Percentiles rank a stretch among this genome's conserved stretches.
phyloP scores from a whole-genome alignment of 192 early-diverging fungal species.

The Backusella westeae region DNA sequence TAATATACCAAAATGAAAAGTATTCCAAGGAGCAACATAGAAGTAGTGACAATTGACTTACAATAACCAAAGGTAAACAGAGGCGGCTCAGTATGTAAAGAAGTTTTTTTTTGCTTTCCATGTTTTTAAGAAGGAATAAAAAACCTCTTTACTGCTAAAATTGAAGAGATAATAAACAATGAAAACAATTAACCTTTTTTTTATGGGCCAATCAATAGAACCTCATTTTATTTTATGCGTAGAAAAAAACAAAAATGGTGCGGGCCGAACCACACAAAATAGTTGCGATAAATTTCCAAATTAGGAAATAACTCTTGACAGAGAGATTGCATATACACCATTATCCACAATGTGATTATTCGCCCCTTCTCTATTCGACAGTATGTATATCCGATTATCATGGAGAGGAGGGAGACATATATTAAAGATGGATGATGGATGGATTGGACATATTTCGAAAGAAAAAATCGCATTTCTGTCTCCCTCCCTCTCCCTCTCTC shows the following conservation, averaged over 20 bases:
- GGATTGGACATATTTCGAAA: not conserved
- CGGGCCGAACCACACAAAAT: not conserved
- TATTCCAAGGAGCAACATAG: too few species aligned
- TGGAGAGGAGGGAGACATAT: not conserved
- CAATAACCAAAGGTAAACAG: too few species aligned
- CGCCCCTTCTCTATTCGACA: conserved; percentile 17
- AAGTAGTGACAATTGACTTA: too few species aligned
- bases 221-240: not conserved
- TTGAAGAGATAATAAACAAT: too few species aligned
- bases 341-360: not conserved
- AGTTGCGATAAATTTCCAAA: not conserved
- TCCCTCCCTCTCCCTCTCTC: not conserved
- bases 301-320: not conserved
- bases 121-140: too few species aligned
- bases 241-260: not conserved
- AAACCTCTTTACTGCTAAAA: too few species aligned
- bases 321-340: not conserved
- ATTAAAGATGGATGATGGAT: not conserved
- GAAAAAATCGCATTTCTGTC: not conserved
- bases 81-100: too few species aligned
- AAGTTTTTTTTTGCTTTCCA: too few species aligned
- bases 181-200: too few species aligned
- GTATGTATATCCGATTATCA: conserved; percentile 7
- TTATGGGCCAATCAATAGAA: too few species aligned
- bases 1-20: too few species aligned